phyloP scores from a whole-genome alignment of 2,329 filamentous ascomycete genomes.

The Sporothrix inflata region DNA sequence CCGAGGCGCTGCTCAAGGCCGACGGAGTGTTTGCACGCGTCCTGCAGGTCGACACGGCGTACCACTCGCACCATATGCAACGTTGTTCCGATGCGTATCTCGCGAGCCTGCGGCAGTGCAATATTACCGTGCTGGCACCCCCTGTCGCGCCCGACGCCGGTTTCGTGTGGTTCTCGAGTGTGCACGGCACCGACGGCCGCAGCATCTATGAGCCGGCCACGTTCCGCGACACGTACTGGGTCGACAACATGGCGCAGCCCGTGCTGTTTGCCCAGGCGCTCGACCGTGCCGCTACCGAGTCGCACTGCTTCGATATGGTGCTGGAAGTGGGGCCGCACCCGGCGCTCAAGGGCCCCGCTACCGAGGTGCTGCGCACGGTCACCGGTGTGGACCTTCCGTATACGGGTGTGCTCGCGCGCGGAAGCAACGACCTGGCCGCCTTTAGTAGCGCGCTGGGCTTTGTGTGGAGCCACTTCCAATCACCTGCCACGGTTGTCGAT shows the following conservation, averaged over 20 bases:
- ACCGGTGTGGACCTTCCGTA: constrained; percentile 31
- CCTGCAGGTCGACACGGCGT: constrained; percentile 51
- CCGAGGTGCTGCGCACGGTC: constrained; percentile 35
- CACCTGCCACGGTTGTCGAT: constrained; percentile 23
- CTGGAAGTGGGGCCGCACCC: constrained; percentile 41
- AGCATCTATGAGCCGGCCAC: constrained; percentile 26
- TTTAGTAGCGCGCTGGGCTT: constrained; percentile 28
- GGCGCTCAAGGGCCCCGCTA: constrained; percentile 35
- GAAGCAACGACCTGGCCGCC: constrained; percentile 29
- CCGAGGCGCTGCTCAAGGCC: constrained; percentile 34
- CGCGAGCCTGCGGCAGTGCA: constrained; percentile 38
- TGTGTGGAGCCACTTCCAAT: constrained; percentile 30
- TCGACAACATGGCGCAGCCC: constrained; percentile 39
- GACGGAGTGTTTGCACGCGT: constrained; percentile 42
- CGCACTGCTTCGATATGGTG: constrained; percentile 30
- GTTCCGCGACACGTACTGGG: constrained; percentile 39
- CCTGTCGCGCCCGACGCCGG: constrained; percentile 29
- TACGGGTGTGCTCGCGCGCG: constrained; percentile 28
- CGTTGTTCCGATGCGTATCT: constrained; percentile 42
- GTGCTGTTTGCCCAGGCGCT: constrained; percentile 39
- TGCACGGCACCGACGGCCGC: constrained; percentile 37
- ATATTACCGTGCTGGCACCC: constrained; percentile 35
- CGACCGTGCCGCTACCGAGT: constrained; percentile 27
- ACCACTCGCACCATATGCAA: constrained; percentile 55
- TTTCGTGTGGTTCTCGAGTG: constrained; percentile 48